Conservation (phyloP, 2,329 filamentous ascomycete species). For the Neurospora sp. region DNA sequence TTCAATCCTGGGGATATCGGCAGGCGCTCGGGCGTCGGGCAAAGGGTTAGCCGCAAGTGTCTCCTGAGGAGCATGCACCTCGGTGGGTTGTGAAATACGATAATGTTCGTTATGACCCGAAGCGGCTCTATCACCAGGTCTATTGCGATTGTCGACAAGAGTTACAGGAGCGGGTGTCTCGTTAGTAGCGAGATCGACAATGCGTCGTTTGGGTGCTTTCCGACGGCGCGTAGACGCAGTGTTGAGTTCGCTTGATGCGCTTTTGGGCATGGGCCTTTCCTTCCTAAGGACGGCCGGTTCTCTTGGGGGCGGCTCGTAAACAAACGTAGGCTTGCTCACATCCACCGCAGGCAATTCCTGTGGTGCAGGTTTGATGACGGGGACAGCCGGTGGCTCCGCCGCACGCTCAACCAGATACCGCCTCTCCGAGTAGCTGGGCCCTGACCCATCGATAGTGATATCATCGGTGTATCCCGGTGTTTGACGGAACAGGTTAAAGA, state of each 20-base stretch:
- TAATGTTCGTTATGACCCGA: slow-evolving; percentile 28
- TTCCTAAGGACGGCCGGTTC: slow-evolving; percentile 48
- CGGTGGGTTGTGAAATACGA: slow-evolving; percentile 33
- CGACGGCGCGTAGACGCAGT: slow-evolving; percentile 50
- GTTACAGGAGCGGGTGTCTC: slow-evolving; percentile 24
- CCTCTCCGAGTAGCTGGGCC: slow-evolving; percentile 75
- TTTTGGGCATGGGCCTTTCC: slow-evolving; percentile 43
- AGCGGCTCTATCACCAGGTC: slow-evolving; percentile 13
- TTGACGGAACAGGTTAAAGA: slow-evolving; percentile 91
- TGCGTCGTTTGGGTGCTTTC: slow-evolving; percentile 50
- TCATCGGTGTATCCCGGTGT: slow-evolving; percentile 87
- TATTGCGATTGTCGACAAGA: slow-evolving; percentile 22
- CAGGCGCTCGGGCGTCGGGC: slow-evolving; percentile 19
- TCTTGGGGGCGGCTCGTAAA: slow-evolving; percentile 37
- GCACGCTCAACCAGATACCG: slow-evolving; percentile 75
- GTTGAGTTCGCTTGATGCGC: slow-evolving; percentile 47
- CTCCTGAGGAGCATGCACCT: slow-evolving; percentile 22
- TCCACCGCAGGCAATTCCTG: slow-evolving; percentile 54
- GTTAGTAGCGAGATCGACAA: slow-evolving; percentile 52
- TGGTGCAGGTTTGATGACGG: slow-evolving; percentile 61
- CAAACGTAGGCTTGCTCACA: slow-evolving; percentile 56
- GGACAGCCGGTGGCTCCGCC: slow-evolving; percentile 64
- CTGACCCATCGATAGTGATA: slow-evolving; percentile 74
- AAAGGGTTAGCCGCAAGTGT: slow-evolving; percentile 24
- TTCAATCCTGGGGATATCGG: slow-evolving; percentile 29